A percentile compares a stretch with the other conserved stretches of the same genome.
phyloP scores from a whole-genome alignment of 495 filamentous ascomycete genomes.

The Talaromyces wortmannii region DNA sequence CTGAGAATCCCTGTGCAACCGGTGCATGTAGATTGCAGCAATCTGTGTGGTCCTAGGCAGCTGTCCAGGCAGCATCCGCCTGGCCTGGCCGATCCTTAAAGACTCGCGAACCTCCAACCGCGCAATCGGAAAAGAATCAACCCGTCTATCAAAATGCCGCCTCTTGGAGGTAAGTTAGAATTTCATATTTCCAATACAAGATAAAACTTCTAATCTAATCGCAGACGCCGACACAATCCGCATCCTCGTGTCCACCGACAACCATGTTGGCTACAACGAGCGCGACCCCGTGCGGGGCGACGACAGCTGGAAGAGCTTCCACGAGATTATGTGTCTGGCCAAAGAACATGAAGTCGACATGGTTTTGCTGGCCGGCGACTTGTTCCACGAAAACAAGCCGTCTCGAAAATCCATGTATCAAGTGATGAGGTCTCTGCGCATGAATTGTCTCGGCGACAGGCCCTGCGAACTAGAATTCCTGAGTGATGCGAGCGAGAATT shows the following conservation, averaged over 20 bases:
- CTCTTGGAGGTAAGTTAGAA: background rate
- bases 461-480: conserved; percentile 94
- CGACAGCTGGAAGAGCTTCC: conserved; percentile 94
- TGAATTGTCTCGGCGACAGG: conserved; percentile 91
- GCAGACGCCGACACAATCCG: conserved; percentile 84
- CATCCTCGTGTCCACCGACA: conserved; percentile 89
- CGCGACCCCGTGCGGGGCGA: conserved; percentile 88
- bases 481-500: conserved; percentile 83
- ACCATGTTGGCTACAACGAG: conserved; percentile 95
- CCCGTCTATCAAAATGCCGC: conserved; percentile 1
- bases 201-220: background rate
- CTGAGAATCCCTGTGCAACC: background rate
- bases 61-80: conserved; percentile 3
- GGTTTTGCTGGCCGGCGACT: conserved; percentile 88
- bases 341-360: conserved; percentile 89
- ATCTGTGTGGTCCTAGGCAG: background rate
- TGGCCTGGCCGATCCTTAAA: background rate
- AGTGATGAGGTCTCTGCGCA: conserved; percentile 86
- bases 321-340: conserved; percentile 90
- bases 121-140: background rate
- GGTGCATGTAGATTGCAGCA: background rate
- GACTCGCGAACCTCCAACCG: background rate
- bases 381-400: conserved; percentile 98
- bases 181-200: background rate
- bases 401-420: conserved; percentile 96